Conservation (phyloP, 306 rosid species). For the Sindora glabra region DNA sequence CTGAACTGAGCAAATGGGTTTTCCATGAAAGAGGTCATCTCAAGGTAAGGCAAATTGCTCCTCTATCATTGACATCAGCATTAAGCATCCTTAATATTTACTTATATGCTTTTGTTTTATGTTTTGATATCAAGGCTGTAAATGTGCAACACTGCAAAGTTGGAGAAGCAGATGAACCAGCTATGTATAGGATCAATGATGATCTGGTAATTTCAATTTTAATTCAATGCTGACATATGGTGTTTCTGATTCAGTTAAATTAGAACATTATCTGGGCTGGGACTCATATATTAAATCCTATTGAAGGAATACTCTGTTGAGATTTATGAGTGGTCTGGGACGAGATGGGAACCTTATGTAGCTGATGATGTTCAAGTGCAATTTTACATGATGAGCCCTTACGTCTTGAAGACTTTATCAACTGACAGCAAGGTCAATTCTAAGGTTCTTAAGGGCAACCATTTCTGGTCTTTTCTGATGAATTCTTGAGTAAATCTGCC, state of each 20-base stretch:
- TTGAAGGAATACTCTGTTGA: constrained; percentile 83
- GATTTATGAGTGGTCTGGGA: constrained; percentile 87
- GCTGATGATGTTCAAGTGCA: constrained; percentile 92
- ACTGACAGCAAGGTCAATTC: constrained; percentile 61
- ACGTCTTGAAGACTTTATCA: constrained; percentile 82
- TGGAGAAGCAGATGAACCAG: constrained; percentile 75
- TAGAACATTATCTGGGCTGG: constrained; percentile 1
- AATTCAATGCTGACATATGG: neutral
- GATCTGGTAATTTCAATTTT: constrained; percentile 64
- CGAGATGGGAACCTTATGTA: constrained; percentile 85
- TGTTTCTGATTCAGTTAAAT: neutral
- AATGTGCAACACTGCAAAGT: constrained; percentile 73
- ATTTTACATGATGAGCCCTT: constrained; percentile 99
- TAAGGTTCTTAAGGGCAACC: neutral
- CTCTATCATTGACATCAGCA: neutral
- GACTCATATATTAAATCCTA: constrained; percentile 22
- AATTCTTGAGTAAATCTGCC: neutral
- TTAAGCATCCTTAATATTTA: constrained; percentile 8
- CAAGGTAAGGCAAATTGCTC: constrained; percentile 46
- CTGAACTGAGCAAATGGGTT: constrained; percentile 92
- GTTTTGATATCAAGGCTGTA: constrained; percentile 46
- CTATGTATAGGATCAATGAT: constrained; percentile 83
- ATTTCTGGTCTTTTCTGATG: neutral
- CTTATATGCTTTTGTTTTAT: constrained; percentile 7
- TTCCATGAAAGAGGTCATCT: constrained; percentile 98